A percentile compares a stretch with the other conserved stretches of the same genome.
These are phyloP conservation scores for Wallacemonas sp. DNA, from an alignment of 208 protist genomes.

Conservation along the genomic window DNA sequence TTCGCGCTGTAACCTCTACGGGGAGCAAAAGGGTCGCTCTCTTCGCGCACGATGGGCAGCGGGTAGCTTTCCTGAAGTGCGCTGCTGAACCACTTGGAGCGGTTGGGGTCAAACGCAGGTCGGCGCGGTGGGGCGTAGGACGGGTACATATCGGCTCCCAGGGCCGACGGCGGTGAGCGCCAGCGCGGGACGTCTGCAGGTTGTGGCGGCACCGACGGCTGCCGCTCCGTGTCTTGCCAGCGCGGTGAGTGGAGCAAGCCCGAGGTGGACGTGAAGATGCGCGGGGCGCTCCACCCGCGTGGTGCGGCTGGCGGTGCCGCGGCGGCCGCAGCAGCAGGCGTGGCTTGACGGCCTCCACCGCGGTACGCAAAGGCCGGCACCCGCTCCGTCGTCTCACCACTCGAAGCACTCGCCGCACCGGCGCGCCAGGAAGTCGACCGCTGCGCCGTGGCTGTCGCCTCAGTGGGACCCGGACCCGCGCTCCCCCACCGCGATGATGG, in stretches of 20 bases:
- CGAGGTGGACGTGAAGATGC: neutral
- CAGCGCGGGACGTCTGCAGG: neutral
- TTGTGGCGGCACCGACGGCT: neutral
- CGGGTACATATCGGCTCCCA: neutral
- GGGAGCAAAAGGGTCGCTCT: neutral
- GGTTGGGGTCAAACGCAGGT: conserved; percentile 3
- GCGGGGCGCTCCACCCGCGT: neutral
- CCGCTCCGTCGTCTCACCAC: neutral
- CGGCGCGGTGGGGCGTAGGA: neutral
- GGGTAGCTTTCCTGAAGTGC: conserved; percentile 8
- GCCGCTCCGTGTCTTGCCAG: neutral
- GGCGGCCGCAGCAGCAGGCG: neutral
- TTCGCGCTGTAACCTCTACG: too few species aligned
- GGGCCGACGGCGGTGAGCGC: neutral
- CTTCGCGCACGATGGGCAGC: conserved; percentile 7
- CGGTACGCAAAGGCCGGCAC: neutral
- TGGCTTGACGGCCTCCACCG: neutral
- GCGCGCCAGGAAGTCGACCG: neutral
- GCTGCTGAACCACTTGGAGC: conserved; percentile 4
- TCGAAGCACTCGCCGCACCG: neutral
- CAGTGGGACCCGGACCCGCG: too few species aligned
- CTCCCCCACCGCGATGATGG: neutral
- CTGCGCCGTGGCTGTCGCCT: neutral
- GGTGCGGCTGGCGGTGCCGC: neutral
- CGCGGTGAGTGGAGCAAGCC: conserved; percentile 4